Evolutionary conservation across 1,139 yeast species (phyloP), one percentile per base, ranked within the genome.

Genomic region (Lodderomyces metapsilosis): DNA sequence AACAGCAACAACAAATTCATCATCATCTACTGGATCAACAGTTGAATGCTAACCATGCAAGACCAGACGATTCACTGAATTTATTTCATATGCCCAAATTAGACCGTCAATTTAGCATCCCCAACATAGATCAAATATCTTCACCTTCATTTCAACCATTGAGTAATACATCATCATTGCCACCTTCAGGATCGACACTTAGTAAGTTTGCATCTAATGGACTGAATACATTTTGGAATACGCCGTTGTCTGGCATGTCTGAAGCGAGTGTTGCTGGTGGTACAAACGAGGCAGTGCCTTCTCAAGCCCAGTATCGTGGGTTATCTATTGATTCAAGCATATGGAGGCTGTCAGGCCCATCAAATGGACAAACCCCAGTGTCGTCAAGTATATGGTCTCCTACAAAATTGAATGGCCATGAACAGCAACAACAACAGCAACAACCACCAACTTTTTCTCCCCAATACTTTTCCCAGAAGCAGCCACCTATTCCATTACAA

Each of bases 241-340:
- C 32, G 8, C 32, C 32, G 5, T 6, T 28, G 32, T 28, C 32
- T 3, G 8, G 32, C 18, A 13, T 15, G 18, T 28, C 32, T 13
- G 32, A 15, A n/a, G 16, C 15, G n/a, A 25, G 16, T n/a, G 16
- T 5, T 5, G 11, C n/a, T 9, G 25, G n/a, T 9, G 30, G 16
- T n/a, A 18, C 18, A 28, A 15, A 18, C 13, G n/a, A 6, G 3
- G 32, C 4, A 5, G n/a, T 15, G 4, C 32, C 32, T 9, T 28
- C 18, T 7, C 18, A 28, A 7, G n/a, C 18, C 13, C 32, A 28
- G 15, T 28, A 28, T 28, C 33, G 39, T 3, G 34, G 34, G 11
- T 36, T 28, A 13, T 34, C 35, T 12, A 38, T 45, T 28, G 48
- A 45, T 39, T 35, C 47, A 9, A 36, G 41, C 23, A 43, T 43